Evolutionary conservation across 495 filamentous ascomycete genomes (phyloP).

Genomic region (Apodospora peruviana): DNA sequence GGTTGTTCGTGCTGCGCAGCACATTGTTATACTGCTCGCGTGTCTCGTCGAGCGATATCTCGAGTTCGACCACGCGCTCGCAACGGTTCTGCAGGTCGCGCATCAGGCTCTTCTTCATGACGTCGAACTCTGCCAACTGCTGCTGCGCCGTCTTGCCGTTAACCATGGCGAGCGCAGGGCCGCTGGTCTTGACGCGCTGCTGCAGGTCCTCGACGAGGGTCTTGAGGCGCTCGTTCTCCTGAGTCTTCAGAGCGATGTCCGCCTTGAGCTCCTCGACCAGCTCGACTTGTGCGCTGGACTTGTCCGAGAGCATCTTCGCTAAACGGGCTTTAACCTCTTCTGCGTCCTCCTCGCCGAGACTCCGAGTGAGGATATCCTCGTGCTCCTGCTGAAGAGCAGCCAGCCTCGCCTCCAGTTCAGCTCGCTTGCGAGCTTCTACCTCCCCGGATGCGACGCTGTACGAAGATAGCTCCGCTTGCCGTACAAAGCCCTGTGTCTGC

Average conservation of each 20-base stretch:
- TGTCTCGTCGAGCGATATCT: conserved; percentile 93
- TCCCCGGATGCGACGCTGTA: conserved; percentile 51
- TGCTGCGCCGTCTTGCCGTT: conserved; percentile 94
- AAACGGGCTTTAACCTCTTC: conserved; percentile 77
- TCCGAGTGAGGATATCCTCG: conserved; percentile 73
- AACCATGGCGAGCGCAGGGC: conserved; percentile 48
- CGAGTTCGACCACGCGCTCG: conserved; percentile 94
- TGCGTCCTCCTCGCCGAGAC: conserved; percentile 68
- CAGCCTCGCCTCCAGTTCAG: conserved; percentile 69
- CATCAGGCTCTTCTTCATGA: conserved; percentile 99
- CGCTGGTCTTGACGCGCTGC: conserved; percentile 56
- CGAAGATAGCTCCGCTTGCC: conserved; percentile 83
- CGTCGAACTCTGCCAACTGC: conserved; percentile 96
- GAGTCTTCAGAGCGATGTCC: conserved; percentile 63
- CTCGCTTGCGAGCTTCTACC: conserved; percentile 58
- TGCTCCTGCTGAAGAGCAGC: conserved; percentile 72
- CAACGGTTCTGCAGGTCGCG: conserved; percentile 96
- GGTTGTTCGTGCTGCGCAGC: conserved; percentile 89
- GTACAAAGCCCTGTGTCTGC: conserved; percentile 86
- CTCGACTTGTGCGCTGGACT: conserved; percentile 63
- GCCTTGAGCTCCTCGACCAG: conserved; percentile 66
- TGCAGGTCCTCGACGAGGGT: conserved; percentile 71
- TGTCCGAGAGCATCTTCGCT: conserved; percentile 66
- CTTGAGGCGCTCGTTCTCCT: conserved; percentile 73
- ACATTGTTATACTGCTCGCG: conserved; percentile 99